phyloP scores from a whole-genome alignment of 2,329 filamentous ascomycete genomes.

The Lachnellula hyalina region DNA sequence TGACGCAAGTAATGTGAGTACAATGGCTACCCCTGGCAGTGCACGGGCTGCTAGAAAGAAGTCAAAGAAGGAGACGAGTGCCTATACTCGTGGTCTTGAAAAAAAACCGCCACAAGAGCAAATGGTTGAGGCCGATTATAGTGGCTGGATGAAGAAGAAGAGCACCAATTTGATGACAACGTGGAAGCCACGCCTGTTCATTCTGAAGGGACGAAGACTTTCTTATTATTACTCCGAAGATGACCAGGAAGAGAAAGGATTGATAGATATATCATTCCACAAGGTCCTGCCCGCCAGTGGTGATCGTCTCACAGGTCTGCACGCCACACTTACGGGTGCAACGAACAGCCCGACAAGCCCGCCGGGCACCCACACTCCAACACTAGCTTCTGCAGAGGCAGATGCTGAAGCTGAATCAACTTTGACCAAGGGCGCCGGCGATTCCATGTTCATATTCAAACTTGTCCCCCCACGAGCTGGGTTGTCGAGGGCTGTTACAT shows the following conservation, averaged over 20 bases:
- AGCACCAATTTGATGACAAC: conserved; percentile 94
- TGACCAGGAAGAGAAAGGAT: conserved; percentile 85
- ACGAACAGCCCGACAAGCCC: conserved; percentile 56
- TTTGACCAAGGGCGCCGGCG: conserved; percentile 39
- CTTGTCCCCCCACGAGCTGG: conserved; percentile 85
- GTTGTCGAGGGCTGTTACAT: conserved; percentile 85
- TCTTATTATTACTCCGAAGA: conserved; percentile 96
- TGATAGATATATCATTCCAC: conserved; percentile 97
- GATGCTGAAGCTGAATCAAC: conserved; percentile 34
- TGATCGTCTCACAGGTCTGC: conserved; percentile 82
- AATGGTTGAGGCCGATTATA: conserved; percentile 83
- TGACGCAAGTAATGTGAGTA: conserved; percentile 51
- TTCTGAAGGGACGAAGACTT: conserved; percentile 82
- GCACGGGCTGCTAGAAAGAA: conserved; percentile 56
- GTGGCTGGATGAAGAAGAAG: conserved; percentile 99
- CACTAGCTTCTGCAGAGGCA: conserved; percentile 40
- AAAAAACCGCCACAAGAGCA: conserved; percentile 79
- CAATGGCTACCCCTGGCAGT: conserved; percentile 40
- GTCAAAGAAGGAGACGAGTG: conserved; percentile 90
- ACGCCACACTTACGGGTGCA: conserved; percentile 88
- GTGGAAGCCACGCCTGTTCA: conserved; percentile 95
- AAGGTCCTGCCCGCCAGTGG: conserved; percentile 92
- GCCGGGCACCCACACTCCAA: conserved; percentile 41
- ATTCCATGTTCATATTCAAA: conserved; percentile 95
- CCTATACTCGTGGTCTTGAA: conserved; percentile 80